Base-by-base conservation (phyloP, 768 basidiomycete species). In the Boletellus ananas region DNA sequence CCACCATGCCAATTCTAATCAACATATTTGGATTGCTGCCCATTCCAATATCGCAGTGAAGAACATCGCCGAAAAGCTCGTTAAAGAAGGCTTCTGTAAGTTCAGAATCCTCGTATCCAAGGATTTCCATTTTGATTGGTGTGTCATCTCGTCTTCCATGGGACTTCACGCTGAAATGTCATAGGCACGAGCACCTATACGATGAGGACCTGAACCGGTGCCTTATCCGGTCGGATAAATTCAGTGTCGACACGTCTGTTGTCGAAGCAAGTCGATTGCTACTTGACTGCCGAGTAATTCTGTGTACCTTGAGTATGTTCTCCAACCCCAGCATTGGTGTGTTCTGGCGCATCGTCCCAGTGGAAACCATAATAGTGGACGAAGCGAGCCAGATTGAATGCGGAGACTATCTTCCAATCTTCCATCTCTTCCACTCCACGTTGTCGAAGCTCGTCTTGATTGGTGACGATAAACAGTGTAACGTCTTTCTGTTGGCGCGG, bases 111-210 rank as follows among this genome's bases (percentile, higher is more conserved):
- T 78, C n/a, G 74, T 79, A 6, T 77, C 77, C 12, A 64, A 61
- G 20, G 77, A 71, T 39, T 79, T 77, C 47, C 72, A 78, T 49
- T 68, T 61, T 17, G 76, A 74, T 23, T 78, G 77, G 77, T 74
- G 37, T 10, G 72, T 50, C 11, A 6, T 36, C 16, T 5, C 25
- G 10, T 43, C 18, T n/a, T 10, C 9, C 6, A 6, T 9, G 16
- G 35, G n/a, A 17, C 13, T 21, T 7, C 37, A 34, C 25, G 34
- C 34, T 49, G 34, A 60, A 8, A 11, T 18, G 25, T 33, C 7
- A 13, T 36, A 78, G 78, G 78, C 78, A 80, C 25, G 79, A 80
- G 46, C 72, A 79, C 54, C 62, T 79, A 0, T 80, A 79, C 53
- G 52, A 79, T 53, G 52, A 61, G 21, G 39, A 62, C 16, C 55